Evolutionary conservation across 306 rosid species (phyloP).

Genomic region (Heteromeles arbutifolia): DNA sequence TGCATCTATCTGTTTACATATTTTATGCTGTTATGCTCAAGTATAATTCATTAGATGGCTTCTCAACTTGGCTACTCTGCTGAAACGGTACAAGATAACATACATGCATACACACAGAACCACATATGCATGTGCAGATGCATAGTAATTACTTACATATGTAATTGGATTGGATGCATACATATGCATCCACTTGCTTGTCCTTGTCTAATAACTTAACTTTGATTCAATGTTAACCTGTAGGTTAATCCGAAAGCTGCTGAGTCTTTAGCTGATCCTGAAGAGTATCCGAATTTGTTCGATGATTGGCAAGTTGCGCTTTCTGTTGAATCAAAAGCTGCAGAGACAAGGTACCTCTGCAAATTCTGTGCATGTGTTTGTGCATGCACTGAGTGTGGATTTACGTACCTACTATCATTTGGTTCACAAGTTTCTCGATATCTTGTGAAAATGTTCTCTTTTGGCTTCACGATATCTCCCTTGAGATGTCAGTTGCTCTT

Average conservation of each 20-base stretch:
- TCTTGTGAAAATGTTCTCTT: not conserved
- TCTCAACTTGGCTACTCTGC: not conserved
- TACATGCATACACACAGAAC: not conserved
- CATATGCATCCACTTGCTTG: not conserved
- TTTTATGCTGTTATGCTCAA: not conserved
- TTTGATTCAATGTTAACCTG: conserved; percentile 9
- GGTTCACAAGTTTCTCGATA: not conserved
- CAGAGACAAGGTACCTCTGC: conserved; percentile 51
- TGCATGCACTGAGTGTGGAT: not conserved
- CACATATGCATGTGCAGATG: not conserved
- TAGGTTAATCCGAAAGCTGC: conserved; percentile 97
- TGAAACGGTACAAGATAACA: not conserved
- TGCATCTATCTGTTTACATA: no score
- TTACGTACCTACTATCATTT: not conserved
- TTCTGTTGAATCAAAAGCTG: conserved; percentile 74
- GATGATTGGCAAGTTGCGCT: conserved; percentile 98
- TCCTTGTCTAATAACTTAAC: not conserved
- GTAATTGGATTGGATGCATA: not conserved
- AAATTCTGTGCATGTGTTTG: not conserved
- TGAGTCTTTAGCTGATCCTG: conserved; percentile 95
- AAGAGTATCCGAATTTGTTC: conserved; percentile 90
- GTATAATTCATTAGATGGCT: not conserved
- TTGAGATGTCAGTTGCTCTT: not conserved
- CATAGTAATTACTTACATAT: not conserved
- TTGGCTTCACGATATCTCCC: not conserved